Base-by-base conservation (phyloP, 805 yeast genomes). In the Zygosaccharomyces kombuchaensis region DNA sequence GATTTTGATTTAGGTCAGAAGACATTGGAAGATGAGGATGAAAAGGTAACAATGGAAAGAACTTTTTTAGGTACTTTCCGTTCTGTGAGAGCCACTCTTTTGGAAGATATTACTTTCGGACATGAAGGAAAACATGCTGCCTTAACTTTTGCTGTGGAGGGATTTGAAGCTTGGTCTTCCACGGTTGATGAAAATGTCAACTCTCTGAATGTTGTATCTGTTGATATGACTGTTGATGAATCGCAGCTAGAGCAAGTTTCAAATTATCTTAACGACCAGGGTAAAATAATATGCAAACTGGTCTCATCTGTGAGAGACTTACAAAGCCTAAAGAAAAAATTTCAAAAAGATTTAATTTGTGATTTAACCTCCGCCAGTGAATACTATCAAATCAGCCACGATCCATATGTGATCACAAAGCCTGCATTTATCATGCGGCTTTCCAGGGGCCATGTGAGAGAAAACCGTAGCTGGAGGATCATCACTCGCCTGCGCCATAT, bases 371-470 rank as follows among this genome's bases (percentile, higher is more conserved):
- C 62, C 7, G 81, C 82, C 4, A 76, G 82, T 40, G 74, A 70
- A 25, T 57, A 59, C 19, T 75, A 65, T 55, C 74, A 75, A 25
- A 76, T 89, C 35, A 80, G 81, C 40, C 86, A 86, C 51, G 98
- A 93, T 57, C 95, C 98, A 0, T 80, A 87, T 5, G 96, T 89
- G 14, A 75, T 91, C 43, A 90, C 97, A 1, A 83, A 88, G 42
- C 96, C 97, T 0, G 84, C 96, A 0, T 82, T 85, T 55, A 79
- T 88, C 25, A 76, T 87, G 39, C 72, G 96, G 43, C 76, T 89
- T 2, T 76, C 82, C 2, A 72, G 74, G 14, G 76, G 81, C 19
- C 97, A 90, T 65, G 80, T 88, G 1, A 71, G 99, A 52, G 78
- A 82, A 19, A 78, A 80, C 49, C 87, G 88, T 54, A 80, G 95